A percentile compares a stretch with the other conserved stretches of the same genome.
phyloP scores from a whole-genome alignment of 306 rosid species.

The Quercus engelmannii region DNA sequence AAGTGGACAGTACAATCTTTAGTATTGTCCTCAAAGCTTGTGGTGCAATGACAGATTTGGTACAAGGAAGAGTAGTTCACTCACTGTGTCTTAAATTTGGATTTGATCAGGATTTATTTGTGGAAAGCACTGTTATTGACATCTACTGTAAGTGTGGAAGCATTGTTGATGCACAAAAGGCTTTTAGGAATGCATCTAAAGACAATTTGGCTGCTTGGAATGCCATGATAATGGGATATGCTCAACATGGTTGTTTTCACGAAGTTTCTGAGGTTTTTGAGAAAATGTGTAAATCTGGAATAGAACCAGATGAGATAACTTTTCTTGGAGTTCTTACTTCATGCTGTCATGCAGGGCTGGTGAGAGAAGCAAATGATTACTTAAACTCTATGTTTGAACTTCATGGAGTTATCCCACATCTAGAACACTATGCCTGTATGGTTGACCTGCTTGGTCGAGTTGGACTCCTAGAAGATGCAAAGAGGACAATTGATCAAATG shows the following conservation, averaged over 20 bases:
- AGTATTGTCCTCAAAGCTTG: slow-evolving; percentile 14
- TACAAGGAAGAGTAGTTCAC: not conserved
- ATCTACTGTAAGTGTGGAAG: slow-evolving; percentile 16
- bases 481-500: slow-evolving; percentile 9
- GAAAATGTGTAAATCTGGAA: slow-evolving; percentile 6
- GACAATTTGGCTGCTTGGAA: slow-evolving; percentile 13
- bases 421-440: slow-evolving; percentile 13
- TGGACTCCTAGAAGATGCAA: slow-evolving; percentile 8
- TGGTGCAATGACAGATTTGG: slow-evolving; percentile 7
- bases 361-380: slow-evolving; percentile 3
- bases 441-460: slow-evolving; percentile 9
- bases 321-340: slow-evolving; percentile 11
- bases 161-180: slow-evolving; percentile 13
- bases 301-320: slow-evolving; percentile 12
- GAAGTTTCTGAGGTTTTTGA: not conserved
- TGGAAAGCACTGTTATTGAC: slow-evolving; percentile 13
- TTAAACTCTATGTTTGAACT: slow-evolving; percentile 8
- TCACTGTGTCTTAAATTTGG: slow-evolving; percentile 6
- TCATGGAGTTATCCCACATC: not conserved
- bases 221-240: slow-evolving; percentile 13
- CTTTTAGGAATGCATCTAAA: not conserved
- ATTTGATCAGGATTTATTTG: slow-evolving; percentile 9
- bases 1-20: not conserved
- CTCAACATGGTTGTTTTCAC: slow-evolving; percentile 7
- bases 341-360: slow-evolving; percentile 10